These are phyloP conservation scores for Pseudocohnilembus persalinus DNA, from an alignment of 169 alveolate species.

Conservation along the genomic window DNA sequence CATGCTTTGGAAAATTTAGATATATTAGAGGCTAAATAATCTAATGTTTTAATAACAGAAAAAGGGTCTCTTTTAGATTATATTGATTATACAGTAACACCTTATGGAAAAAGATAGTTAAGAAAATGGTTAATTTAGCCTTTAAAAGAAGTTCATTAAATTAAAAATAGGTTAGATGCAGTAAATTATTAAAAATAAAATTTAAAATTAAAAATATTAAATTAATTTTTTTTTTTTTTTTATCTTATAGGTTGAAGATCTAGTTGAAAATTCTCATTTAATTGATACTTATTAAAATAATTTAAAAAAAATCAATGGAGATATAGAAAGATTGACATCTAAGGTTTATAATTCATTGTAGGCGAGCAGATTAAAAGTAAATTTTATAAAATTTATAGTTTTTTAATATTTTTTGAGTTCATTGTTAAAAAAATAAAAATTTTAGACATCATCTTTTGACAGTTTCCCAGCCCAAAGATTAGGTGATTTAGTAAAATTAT, in stretches of 20 bases:
- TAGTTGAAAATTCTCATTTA: conserved; percentile 17
- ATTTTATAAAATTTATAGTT: no score
- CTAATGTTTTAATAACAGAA: conserved; percentile 47
- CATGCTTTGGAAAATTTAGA: conserved; percentile 80
- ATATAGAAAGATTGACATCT: conserved; percentile 62
- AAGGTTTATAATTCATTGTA: conserved; percentile 57
- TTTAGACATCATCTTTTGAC: conserved; percentile 13
- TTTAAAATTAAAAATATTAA: no score
- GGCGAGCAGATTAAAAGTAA: conserved; percentile 3
- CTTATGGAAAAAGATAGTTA: conserved; percentile 78
- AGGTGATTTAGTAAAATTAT: not conserved
- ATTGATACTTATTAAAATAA: conserved; percentile 47
- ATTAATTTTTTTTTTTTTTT: no score
- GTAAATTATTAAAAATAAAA: not conserved
- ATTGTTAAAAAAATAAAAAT: no score
- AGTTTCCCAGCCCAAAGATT: conserved; percentile 5
- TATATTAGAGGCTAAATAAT: conserved; percentile 69
- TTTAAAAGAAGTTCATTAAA: conserved; percentile 49
- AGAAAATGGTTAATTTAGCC: conserved; percentile 83
- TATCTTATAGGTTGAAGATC: conserved; percentile 46
- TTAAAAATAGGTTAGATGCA: conserved; percentile 69
- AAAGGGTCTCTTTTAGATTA: conserved; percentile 74
- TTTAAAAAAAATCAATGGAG: conserved; percentile 55
- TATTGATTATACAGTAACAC: conserved; percentile 70
- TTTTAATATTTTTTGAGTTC: no score